Base-by-base conservation (phyloP, 768 basidiomycete species). In the Naganishia randhawae region DNA sequence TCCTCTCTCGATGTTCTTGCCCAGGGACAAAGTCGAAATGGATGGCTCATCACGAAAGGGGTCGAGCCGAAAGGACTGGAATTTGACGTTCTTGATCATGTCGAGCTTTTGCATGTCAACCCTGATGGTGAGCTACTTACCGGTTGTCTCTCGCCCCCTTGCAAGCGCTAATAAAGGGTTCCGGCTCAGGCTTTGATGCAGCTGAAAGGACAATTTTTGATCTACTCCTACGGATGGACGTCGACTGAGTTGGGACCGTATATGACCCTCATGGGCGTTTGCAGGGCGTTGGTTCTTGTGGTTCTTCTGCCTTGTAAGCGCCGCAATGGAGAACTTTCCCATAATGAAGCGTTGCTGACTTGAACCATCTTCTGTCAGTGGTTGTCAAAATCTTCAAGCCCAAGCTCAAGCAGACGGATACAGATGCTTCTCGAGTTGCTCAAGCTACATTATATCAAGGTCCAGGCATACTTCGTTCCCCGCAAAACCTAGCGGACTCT, bases 1-100 rank as follows among this genome's bases (percentile, higher is more conserved):
- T 9, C 90, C 91, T 0, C 84, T 92, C 41, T 82, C 84, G 0
- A 84, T 91, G 74, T 89, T 92, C 75, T 45, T 85, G 31, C 91
- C 91, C 16, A 82, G 83, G 61, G 81, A 80, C 25, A 50, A 72
- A 67, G 72, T 72, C 22, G 71, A 17, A 6, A n/a, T 14, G 22
- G 37, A 39, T 48, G 45, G 45, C 22, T 42, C 14, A 22, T 19
- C 48, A 29, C 10, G 50, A 50, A 50, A 48, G 31, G 19, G 72
- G 76, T 77, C 19, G 75, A 17, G 45, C n/a, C 11, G 82, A 57
- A 85, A 80, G 72, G 90, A 91, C 74, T 92, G 87, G 83, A 90
- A 87, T 74, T 81, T 94, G 76, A 87, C 87, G 2, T 82, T 86
- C 67, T 78, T 91, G 3, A 91, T 87, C 2, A 63, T 85, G 5